Evolutionary conservation across 2,329 filamentous ascomycete species (phyloP), one percentile per base, ranked within the genome.

Genomic region (Sclerotinia sclerotiorum): DNA sequence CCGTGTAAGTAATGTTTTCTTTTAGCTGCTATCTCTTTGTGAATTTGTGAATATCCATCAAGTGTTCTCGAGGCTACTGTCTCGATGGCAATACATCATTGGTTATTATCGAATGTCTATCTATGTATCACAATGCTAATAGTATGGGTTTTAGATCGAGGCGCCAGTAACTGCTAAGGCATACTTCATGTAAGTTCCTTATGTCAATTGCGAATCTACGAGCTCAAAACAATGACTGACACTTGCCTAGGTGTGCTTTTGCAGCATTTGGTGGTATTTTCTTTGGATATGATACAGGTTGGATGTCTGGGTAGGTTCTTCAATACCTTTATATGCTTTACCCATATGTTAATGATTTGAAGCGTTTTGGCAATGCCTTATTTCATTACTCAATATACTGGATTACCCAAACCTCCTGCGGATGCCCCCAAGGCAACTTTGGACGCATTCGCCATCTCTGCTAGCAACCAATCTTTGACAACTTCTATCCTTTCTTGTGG

Each of bases 281-380:
- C 69, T 76, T 76, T 80, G 90, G 90, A 64, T 93, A 91, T 79
- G 90, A 93, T 75, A 90, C 89, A 56, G 90, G 90, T 73, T 91
- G 90, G 81, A 91, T 91, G 82, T 61, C 56, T 64, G 68, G 69
- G 60, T 63, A 63, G 39, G 60, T 39, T 24, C 3, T 39, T 35
- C n/a, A 11, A 35, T 27, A 7, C 8, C 3, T 39, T 10, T 8
- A 39, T 19, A 42, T 19, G 8, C n/a, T 21, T 8, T 42, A 21
- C 10, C 5, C n/a, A 51, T 27, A 27, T 63, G 5, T 27, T 63
- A 11, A 63, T 63, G 10, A 21, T 42, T 39, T 7, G n/a, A 27
- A 63, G 60, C 48, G 68, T 73, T 32, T 68, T 72, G 68, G 72
- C 70, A 8, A 73, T 73, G 69, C 69, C 69, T 35, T 74, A 71